Evolutionary conservation across 2,329 filamentous ascomycete species (phyloP), one percentile per base, ranked within the genome.

Genomic region (Berkeleyomyces rouxiae): DNA sequence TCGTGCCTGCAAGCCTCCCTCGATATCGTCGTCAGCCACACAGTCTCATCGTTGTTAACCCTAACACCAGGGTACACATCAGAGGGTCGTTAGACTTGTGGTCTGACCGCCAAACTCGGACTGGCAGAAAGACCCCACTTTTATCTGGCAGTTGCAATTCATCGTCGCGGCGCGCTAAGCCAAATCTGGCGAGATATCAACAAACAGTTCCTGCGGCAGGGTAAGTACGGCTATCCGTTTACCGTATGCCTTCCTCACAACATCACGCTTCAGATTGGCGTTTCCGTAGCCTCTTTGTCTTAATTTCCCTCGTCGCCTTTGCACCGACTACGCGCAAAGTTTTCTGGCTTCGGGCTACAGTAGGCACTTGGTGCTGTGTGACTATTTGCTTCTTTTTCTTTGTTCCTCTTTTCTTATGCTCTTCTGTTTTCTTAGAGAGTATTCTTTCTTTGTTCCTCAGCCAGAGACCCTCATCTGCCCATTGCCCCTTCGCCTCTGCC

Each of bases 361-460:
- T 13, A 37, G 51, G 51, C 51, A 13, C 39, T 13, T 37, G 33
- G 46, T 37, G 7, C 33, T 39, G 33, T 36, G 7, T 11, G 11
- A n/a, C 7, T 55, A 55, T 39, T 16, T 37, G 13, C 33, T 55
- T 37, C 44, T 42, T 37, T 40, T 40, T 42, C 44, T 53, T 10
- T 43, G 16, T 59, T 13, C 16, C 11, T 11, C 10, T 13, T 13
- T 46, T 36, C 23, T 23, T 60, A 33, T 60, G 36, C 36, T 16
- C 47, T 37, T 46, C 31, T 61, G 59, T 61, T 63, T 63, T 59
- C 57, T 39, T 63, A 63, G 57, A 63, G 39, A 63, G 61, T 63
- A 63, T 63, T 37, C 10, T 62, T 62, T 62, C 51, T 39, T 46
- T 51, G 37, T 42, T 39, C n/a, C 43, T 43, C 44, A 44, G 16